Evolutionary conservation across 345 rosid species (phyloP).

Genomic region (Erucastrum elatum): DNA sequence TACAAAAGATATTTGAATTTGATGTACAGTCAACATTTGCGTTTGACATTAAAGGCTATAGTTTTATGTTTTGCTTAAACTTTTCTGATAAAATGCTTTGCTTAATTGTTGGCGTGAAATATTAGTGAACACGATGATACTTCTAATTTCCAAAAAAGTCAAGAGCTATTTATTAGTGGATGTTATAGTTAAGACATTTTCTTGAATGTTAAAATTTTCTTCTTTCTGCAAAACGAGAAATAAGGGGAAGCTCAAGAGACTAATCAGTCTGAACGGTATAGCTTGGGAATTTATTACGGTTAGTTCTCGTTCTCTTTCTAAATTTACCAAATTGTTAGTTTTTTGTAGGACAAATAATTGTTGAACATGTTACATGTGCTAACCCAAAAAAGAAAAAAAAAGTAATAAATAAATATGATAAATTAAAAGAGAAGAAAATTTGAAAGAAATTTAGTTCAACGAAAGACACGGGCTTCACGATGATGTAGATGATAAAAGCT

Average conservation of each 20-base stretch:
- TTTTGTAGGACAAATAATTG: conserved; percentile 9
- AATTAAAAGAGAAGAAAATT: neutral
- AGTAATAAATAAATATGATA: neutral
- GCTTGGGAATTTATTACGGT: conserved; percentile 20
- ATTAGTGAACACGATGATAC: neutral
- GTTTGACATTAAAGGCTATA: neutral
- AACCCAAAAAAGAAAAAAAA: conserved; percentile 14
- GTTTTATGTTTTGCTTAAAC: too few species aligned
- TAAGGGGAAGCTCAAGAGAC: neutral
- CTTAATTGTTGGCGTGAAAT: neutral
- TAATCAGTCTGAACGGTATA: conserved; percentile 7
- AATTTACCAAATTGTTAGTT: conserved; percentile 28
- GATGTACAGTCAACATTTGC: neutral
- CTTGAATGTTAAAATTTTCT: neutral
- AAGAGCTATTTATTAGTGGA: neutral
- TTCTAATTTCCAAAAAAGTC: neutral
- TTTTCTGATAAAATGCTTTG: neutral
- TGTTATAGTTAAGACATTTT: neutral
- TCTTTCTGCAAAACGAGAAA: conserved; percentile 16
- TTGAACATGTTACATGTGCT: conserved; percentile 32
- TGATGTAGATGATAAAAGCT: neutral
- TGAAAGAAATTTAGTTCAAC: neutral
- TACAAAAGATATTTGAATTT: neutral
- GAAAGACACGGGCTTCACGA: conserved; percentile 27
- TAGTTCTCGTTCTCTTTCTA: conserved; percentile 32